These are phyloP conservation scores for Lactarius sanguifluus DNA, from an alignment of 768 basidiomycete species.

Conservation along the genomic window DNA sequence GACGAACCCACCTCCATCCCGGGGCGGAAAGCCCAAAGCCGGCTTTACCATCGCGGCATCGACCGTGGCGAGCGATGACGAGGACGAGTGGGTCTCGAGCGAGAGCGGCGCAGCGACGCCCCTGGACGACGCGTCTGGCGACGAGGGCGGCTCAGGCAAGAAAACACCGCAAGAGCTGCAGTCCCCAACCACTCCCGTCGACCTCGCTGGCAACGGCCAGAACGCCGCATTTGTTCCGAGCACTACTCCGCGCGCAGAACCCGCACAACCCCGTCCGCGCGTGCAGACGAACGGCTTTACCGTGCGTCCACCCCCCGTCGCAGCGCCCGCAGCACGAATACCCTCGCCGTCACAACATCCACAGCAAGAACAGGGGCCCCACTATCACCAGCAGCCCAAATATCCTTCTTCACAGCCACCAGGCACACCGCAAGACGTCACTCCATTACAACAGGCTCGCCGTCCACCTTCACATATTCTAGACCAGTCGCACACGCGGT, in stretches of 20 bases:
- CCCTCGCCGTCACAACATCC: conserved; percentile 3
- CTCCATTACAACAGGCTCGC: neutral
- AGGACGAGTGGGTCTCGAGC: conserved; percentile 77
- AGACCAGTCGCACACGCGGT: neutral
- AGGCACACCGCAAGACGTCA: neutral
- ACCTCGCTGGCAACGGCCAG: conserved; percentile 9
- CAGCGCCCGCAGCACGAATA: conserved; percentile 3
- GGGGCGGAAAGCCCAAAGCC: conserved; percentile 40
- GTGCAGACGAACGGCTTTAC: conserved; percentile 24
- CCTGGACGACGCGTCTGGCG: conserved; percentile 43
- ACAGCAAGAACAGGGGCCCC: conserved; percentile 8
- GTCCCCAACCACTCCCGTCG: conserved; percentile 22
- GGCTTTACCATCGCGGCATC: conserved; percentile 61
- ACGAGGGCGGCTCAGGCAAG: conserved; percentile 34
- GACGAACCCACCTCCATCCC: conserved; percentile 9
- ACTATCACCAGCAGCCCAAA: conserved; percentile 7
- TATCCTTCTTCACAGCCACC: neutral
- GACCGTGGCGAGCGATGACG: conserved; percentile 48
- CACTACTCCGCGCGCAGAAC: conserved; percentile 36
- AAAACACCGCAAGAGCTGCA: conserved; percentile 35
- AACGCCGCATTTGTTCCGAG: conserved; percentile 30
- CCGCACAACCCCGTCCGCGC: conserved; percentile 32
- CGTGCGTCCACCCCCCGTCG: conserved; percentile 15
- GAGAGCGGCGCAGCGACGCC: conserved; percentile 76
- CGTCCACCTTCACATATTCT: neutral